Base-by-base conservation (phyloP, 306 rosid species). In the Dryas octopetala region DNA sequence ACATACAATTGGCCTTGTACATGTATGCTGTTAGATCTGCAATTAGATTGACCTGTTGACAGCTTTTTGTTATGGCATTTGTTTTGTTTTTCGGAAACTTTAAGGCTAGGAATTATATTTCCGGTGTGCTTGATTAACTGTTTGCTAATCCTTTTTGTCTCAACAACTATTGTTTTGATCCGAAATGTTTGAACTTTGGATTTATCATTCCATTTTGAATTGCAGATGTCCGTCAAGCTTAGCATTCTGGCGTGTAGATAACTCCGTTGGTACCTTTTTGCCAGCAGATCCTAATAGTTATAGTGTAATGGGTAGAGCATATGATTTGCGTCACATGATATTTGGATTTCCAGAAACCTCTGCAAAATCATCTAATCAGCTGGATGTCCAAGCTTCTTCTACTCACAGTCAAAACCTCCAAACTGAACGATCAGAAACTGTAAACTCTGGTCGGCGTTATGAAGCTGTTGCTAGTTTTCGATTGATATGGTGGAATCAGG, bases 401-500 rank as follows among this genome's bases (percentile, higher is more conserved):
- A 62, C 78, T 77, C 68, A 77, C 62, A 63, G 71, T 76, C 86
- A 79, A 66, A 48, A 76, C 50, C 64, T 63, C 54, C 93, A 73
- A 66, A 71, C 79, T 50, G 90, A 84, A 80, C 82, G 83, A 74
- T 71, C 85, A 61, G 48, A 80, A 75, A 74, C 74, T 73, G 76
- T 76, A 64, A 95, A 65, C 80, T 87, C 97, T 69, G 86, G 83
- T 67, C 79, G 84, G 80, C 90, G 73, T 74, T 86, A 70, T 51
- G 96, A 95, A 82, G 86, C 93, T 81, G 97, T 95, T 61, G 97
- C 96, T 75, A 85, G 88, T 80, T 95, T 91, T 85, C 88, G 64
- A 52, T 83, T 90, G 85, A 87, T 95, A 78, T 95, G 98, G 97
- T 95, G 97, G 97, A 91, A 91, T 74, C 93, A 84, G 68, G 96